Percentiles rank a stretch among this genome's conserved stretches.
These are phyloP conservation scores for Vitis rupestris DNA, from an alignment of 164 flowering plant genomes.

Conservation along the genomic window DNA sequence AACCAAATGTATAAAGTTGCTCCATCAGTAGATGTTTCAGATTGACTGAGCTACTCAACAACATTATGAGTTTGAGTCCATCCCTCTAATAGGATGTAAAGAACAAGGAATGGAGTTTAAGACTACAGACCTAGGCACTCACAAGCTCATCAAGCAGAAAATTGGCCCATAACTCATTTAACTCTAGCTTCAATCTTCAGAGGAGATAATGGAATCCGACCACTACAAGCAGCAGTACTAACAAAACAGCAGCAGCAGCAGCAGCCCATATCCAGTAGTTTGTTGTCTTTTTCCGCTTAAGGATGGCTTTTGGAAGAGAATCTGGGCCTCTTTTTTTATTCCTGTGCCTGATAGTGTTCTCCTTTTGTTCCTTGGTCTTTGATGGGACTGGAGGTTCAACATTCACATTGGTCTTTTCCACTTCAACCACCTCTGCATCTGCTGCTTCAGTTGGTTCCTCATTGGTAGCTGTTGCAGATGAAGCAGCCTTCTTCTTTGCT, in stretches of 20 bases:
- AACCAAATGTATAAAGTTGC: conserved; percentile 11
- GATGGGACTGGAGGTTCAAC: conserved; percentile 34
- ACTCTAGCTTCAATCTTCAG: conserved; percentile 18
- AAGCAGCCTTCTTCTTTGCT: conserved; percentile 66
- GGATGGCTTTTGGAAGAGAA: conserved; percentile 56
- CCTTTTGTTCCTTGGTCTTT: conserved; percentile 50
- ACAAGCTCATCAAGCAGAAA: conserved; percentile 23
- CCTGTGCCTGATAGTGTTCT: conserved; percentile 43
- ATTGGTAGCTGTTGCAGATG: conserved; percentile 21
- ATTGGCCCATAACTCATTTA: conserved; percentile 17
- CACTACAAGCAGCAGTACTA: conserved; percentile 31
- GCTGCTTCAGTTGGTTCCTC: conserved; percentile 44
- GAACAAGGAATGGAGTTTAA: conserved; percentile 23
- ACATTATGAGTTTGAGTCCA: conserved; percentile 44
- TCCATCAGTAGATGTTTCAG: background rate
- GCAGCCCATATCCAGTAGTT: conserved; percentile 76
- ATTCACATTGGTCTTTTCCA: conserved; percentile 35
- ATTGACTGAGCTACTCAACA: conserved; percentile 16
- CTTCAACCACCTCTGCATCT: conserved; percentile 33
- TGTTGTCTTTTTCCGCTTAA: conserved; percentile 64
- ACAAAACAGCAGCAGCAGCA: conserved; percentile 41
- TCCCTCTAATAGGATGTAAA: conserved; percentile 25
- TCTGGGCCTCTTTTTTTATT: conserved; percentile 50
- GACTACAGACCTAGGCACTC: conserved; percentile 19
- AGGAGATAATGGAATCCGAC: conserved; percentile 50